Base-by-base conservation (phyloP, 768 basidiomycete genomes). In the Termitomyces sp. region DNA sequence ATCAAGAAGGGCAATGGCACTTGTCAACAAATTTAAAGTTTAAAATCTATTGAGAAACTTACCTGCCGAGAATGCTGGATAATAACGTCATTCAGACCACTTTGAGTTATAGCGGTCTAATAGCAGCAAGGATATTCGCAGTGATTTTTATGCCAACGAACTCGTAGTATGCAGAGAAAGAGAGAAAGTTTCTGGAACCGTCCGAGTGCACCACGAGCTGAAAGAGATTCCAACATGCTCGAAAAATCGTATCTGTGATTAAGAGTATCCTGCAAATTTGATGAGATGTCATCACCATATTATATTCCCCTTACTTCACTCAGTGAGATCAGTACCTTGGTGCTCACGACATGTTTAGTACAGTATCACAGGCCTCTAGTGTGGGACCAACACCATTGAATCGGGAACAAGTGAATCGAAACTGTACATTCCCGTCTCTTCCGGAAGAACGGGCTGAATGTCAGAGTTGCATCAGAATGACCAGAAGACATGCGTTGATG, bases 401-500 rank as follows among this genome's bases (percentile, higher is more conserved):
- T 66, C 81, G 82, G 46, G 72, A 75, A n/a, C n/a, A n/a, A n/a
- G n/a, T n/a, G n/a, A n/a, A n/a, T n/a, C n/a, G n/a, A n/a, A n/a
- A n/a, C 60, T 82, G 80, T 9, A 73, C 64, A 18, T 72, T 61
- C 4, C 78, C 79, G 61, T 83, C 75, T 0, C 81, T 83, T 20
- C 80, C 81, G 22, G 73, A 71, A 36, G 73, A 24, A 76, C 66
- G 0, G 81, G 79, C 29, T 71, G 51, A 85, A 84, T n/a, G 60
- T 56, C 5, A 78, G 66, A 63, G 78, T 82, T 4, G 77, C 80
- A 1, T 74, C 41, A 60, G 81, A 84, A 65, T 78, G 8, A 67
- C 78, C 79, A 26, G 12, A 49, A n/a, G n/a, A n/a, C 3, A 34
- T 5, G 29, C 13, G 31, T 36, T 36, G 32, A 49, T 49, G 12